Percentiles rank a stretch among this genome's conserved stretches.
Conservation (phyloP, 371 early-diverging fungal genomes). For the Haplosporangium sp. region DNA sequence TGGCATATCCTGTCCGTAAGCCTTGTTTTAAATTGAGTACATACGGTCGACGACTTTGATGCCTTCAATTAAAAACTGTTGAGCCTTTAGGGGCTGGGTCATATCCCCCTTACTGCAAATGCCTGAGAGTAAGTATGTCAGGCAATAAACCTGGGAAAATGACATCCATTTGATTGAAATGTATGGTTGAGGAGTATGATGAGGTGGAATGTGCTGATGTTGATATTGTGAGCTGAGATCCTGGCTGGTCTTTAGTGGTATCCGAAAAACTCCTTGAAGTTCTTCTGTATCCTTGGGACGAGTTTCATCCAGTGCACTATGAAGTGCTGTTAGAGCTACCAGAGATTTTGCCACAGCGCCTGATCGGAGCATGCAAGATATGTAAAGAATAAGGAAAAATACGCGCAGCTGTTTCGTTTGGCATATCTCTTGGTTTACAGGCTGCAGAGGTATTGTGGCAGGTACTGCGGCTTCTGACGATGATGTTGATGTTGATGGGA, state of each 20-base stretch:
- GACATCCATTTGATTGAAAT: constrained; percentile 51
- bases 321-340: constrained; percentile 28
- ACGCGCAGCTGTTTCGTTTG: constrained; percentile 46
- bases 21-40: not conserved
- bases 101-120: constrained; percentile 50
- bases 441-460: not conserved
- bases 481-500: not conserved
- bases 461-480: not conserved
- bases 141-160: constrained; percentile 51
- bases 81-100: constrained; percentile 42
- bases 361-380: constrained; percentile 40
- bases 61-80: constrained; percentile 46
- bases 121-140: constrained; percentile 49
- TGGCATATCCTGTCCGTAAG: too few species aligned
- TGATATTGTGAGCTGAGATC: not conserved
- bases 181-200: constrained; percentile 3
- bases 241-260: constrained; percentile 17
- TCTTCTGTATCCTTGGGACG: constrained; percentile 37
- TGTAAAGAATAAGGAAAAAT: constrained; percentile 46
- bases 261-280: constrained; percentile 40
- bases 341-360: constrained; percentile 29
- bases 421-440: constrained; percentile 4
- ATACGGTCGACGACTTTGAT: constrained; percentile 54
- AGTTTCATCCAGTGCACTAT: constrained; percentile 35
- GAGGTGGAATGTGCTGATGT: not conserved